Evolutionary conservation across 1,284 basidiomycete genomes (phyloP).

Genomic region (Pisolithus thermaeus): DNA sequence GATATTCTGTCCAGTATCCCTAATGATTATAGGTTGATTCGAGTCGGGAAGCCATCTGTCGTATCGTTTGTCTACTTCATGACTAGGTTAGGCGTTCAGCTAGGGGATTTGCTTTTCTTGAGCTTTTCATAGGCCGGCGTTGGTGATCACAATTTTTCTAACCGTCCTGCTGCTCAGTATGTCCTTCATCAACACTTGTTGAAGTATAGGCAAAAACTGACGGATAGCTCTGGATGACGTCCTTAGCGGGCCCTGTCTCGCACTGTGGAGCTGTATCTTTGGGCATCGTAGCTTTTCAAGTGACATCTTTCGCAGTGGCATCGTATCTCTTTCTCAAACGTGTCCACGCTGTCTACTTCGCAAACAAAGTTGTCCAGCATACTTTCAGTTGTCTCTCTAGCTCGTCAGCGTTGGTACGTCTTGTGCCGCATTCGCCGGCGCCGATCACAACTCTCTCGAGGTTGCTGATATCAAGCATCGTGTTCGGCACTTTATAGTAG

Average conservation of each 20-base stretch:
- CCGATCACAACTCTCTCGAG: conserved; percentile 14
- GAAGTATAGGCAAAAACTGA: neutral
- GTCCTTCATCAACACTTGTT: neutral
- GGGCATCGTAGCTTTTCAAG: conserved; percentile 14
- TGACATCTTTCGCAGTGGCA: conserved; percentile 18
- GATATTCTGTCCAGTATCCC: conserved; percentile 23
- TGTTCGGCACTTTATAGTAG: conserved; percentile 6
- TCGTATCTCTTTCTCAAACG: conserved; percentile 31
- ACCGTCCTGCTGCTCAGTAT: conserved; percentile 15
- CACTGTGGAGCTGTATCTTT: conserved; percentile 14
- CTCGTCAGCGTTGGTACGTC: conserved; percentile 17
- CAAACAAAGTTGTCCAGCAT: conserved; percentile 11
- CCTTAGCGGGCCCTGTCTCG: conserved; percentile 18
- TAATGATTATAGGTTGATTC: conserved; percentile 14
- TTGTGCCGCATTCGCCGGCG: conserved; percentile 11
- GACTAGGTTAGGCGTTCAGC: conserved; percentile 17
- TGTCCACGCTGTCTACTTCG: conserved; percentile 22
- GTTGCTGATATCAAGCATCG: conserved; percentile 21
- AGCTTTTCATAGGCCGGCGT: conserved; percentile 11
- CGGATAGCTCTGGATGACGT: neutral
- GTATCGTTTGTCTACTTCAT: conserved; percentile 22
- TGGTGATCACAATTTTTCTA: conserved; percentile 15
- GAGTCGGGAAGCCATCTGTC: conserved; percentile 6
- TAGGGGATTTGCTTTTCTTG: neutral
- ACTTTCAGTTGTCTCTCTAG: conserved; percentile 25